A percentile compares a stretch with the other conserved stretches of the same genome.
Conservation (phyloP, 768 basidiomycete genomes). For the Ephemerocybe angulata region DNA sequence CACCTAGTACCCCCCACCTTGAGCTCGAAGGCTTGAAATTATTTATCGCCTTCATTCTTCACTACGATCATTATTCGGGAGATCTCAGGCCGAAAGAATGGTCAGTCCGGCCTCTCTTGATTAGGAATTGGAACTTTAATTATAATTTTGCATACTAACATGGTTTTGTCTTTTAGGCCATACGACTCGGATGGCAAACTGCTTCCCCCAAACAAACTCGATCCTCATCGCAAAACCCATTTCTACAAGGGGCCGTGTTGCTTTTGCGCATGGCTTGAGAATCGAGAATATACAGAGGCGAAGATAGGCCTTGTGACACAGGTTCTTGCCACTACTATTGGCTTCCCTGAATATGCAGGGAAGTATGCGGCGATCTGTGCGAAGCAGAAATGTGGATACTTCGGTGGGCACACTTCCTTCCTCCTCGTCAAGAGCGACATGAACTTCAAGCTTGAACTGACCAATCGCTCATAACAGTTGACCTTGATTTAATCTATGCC, state of each 20-base stretch:
- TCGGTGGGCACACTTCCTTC: background rate
- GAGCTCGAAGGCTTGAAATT: no score
- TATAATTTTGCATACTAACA: no score
- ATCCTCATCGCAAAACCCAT: background rate
- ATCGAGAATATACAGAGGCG: background rate
- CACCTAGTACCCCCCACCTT: no score
- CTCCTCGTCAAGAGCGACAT: background rate
- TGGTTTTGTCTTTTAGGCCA: no score
- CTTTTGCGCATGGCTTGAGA: background rate
- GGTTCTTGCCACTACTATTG: background rate
- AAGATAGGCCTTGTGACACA: background rate
- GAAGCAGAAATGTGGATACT: background rate
- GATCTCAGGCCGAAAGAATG: no score
- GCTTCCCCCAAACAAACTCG: background rate
- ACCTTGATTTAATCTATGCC: background rate
- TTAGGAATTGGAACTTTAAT: no score
- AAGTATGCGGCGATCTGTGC: background rate
- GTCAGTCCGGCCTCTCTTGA: no score
- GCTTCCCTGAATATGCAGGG: background rate
- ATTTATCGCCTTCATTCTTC: no score
- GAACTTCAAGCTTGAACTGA: background rate
- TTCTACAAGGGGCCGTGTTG: background rate
- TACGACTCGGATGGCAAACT: no score
- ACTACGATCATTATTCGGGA: no score
- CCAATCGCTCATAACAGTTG: background rate